These are phyloP conservation scores for Rhizophagus clarus DNA, from an alignment of 192 early-diverging fungal genomes.

Conservation along the genomic window DNA sequence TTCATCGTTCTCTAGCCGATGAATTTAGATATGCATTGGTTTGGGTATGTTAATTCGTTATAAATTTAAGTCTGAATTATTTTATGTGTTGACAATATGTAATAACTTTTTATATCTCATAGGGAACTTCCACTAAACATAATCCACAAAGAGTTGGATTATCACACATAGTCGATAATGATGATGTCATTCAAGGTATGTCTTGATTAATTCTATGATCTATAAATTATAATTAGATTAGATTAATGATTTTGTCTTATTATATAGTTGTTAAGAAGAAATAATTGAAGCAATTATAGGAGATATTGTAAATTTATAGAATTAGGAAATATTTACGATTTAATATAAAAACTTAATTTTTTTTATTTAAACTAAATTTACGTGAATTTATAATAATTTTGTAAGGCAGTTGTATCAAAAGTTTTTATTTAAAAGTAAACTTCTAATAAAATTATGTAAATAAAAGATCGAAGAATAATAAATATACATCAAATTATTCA, in stretches of 20 bases:
- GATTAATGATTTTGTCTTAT: neutral
- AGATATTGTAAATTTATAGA: neutral
- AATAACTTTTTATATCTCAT: neutral
- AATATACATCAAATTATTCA: too few relatives aligned
- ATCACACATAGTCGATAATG: slow-evolving; percentile 81
- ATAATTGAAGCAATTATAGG: neutral
- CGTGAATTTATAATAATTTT: too few relatives aligned
- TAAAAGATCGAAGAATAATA: too few relatives aligned
- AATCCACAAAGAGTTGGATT: slow-evolving; percentile 95
- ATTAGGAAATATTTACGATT: neutral
- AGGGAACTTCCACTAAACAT: slow-evolving; percentile 91
- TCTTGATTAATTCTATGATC: neutral
- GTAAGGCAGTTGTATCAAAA: too few relatives aligned
- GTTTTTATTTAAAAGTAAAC: too few relatives aligned
- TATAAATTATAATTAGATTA: neutral
- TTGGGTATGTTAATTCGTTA: slow-evolving; percentile 63
- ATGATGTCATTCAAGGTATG: slow-evolving; percentile 81
- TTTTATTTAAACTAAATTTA: too few relatives aligned
- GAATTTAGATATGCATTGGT: slow-evolving; percentile 96
- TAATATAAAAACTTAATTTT: too few relatives aligned
- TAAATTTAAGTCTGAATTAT: neutral
- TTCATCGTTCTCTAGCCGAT: slow-evolving; percentile 85
- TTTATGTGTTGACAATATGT: neutral
- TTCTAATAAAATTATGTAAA: too few relatives aligned
- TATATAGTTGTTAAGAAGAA: neutral